Conservation (phyloP, 306 rosid genomes). For the Vachellia pachyceras region DNA sequence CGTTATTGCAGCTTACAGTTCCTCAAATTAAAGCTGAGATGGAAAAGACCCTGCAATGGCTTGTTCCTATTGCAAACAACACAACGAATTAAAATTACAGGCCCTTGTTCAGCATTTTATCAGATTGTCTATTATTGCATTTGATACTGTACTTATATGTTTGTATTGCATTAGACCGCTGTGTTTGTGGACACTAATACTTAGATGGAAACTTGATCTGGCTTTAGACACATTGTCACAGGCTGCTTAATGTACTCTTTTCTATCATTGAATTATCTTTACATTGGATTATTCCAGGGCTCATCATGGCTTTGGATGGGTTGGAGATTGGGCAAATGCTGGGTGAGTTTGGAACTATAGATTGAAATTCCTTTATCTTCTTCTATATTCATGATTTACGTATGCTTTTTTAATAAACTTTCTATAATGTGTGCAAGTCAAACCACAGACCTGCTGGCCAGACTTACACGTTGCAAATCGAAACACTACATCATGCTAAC, state of each 20-base stretch:
- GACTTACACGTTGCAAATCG: constrained; percentile 73
- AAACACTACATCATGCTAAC: constrained; percentile 91
- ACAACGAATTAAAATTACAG: constrained; percentile 76
- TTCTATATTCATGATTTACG: constrained; percentile 10
- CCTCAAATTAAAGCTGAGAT: constrained; percentile 89
- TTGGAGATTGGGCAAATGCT: constrained; percentile 97
- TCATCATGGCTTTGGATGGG: constrained; percentile 99
- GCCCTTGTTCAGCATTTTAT: constrained; percentile 28
- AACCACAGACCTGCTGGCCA: constrained; percentile 71
- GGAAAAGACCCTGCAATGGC: constrained; percentile 96
- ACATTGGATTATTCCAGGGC: constrained; percentile 60
- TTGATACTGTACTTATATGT: constrained; percentile 2
- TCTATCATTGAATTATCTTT: background rate
- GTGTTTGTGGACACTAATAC: constrained; percentile 17
- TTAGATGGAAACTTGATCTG: background rate
- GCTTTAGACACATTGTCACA: constrained; percentile 3
- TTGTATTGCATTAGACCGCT: background rate
- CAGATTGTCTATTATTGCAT: constrained; percentile 6
- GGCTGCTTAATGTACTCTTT: background rate
- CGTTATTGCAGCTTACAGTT: constrained; percentile 73
- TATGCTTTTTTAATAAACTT: constrained; percentile 14
- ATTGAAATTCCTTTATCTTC: constrained; percentile 21
- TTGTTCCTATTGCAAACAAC: constrained; percentile 84
- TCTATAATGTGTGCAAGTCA: constrained; percentile 67
- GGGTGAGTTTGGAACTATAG: constrained; percentile 63